Evolutionary conservation across 1,284 basidiomycete species (phyloP).

Genomic region (Tylopilus sp.): DNA sequence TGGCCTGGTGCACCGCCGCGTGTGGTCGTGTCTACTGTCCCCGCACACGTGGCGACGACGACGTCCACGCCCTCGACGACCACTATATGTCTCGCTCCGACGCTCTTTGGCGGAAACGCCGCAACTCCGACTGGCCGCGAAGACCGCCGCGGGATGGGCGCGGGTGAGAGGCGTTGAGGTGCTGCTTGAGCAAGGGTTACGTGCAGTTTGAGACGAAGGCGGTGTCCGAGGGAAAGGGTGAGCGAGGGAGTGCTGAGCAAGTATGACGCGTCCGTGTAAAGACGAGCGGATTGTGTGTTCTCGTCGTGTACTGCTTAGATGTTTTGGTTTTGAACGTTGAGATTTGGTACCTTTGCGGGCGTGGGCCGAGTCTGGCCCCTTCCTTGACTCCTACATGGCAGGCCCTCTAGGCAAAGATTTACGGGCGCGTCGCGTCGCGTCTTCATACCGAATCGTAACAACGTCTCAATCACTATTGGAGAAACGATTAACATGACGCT

Average conservation of each 20-base stretch:
- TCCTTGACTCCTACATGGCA: too few species aligned
- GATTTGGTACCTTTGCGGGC: too few species aligned
- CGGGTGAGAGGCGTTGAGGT: slow-evolving; percentile 79
- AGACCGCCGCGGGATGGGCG: slow-evolving; percentile 57
- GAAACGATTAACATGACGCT: too few species aligned
- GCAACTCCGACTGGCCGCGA: slow-evolving; percentile 54
- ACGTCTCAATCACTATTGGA: too few species aligned
- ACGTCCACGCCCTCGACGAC: slow-evolving; percentile 34
- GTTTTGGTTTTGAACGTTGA: too few species aligned
- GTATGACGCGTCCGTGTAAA: slow-evolving; percentile 33
- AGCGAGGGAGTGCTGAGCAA: slow-evolving; percentile 47
- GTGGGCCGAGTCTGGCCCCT: too few species aligned
- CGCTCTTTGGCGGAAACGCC: slow-evolving; percentile 68
- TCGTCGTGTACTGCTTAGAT: too few species aligned
- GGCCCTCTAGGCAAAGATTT: too few species aligned
- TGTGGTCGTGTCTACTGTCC: slow-evolving; percentile 84
- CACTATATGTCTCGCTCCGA: slow-evolving; percentile 52
- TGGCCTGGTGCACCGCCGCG: slow-evolving; percentile 64
- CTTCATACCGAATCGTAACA: too few species aligned
- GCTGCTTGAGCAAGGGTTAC: slow-evolving; percentile 82
- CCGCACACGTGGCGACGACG: slow-evolving; percentile 59
- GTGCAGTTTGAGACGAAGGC: slow-evolving; percentile 70
- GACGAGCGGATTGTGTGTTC: too few species aligned
- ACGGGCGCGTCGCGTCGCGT: too few species aligned
- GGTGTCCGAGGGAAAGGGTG: slow-evolving; percentile 49